Conservation (phyloP, 2,329 filamentous ascomycete species). For the Pseudogymnoascus sp. region DNA sequence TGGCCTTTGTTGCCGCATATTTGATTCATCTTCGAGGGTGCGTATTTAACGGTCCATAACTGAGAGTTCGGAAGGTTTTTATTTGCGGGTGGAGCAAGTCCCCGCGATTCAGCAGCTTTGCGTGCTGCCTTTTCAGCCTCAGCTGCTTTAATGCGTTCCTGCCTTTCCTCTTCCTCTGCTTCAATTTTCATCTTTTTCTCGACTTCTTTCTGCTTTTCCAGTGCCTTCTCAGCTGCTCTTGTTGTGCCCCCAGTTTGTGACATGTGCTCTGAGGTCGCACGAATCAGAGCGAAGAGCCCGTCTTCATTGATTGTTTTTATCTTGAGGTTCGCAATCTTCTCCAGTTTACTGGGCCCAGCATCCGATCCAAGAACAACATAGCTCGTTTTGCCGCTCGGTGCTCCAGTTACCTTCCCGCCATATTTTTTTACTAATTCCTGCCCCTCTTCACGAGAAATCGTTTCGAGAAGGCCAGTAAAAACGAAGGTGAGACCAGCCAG, state of each 20-base stretch:
- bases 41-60: constrained; percentile 93
- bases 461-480: constrained; percentile 82
- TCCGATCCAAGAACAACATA: constrained; percentile 88
- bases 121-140: constrained; percentile 46
- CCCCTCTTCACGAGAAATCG: constrained; percentile 75
- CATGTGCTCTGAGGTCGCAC: constrained; percentile 43
- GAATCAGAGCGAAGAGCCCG: constrained; percentile 81
- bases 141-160: constrained; percentile 57
- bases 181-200: constrained; percentile 74
- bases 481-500: constrained; percentile 86
- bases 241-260: constrained; percentile 83
- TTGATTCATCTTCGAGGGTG: constrained; percentile 73
- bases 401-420: constrained; percentile 80
- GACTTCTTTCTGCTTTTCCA: constrained; percentile 78
- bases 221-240: constrained; percentile 77
- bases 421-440: constrained; percentile 84
- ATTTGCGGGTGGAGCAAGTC: constrained; percentile 30
- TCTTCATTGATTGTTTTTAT: constrained; percentile 94
- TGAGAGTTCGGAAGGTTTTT: constrained; percentile 46
- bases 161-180: constrained; percentile 76
- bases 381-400: constrained; percentile 86
- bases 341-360: constrained; percentile 86
- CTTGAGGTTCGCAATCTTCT: constrained; percentile 70
- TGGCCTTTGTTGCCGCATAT: constrained; percentile 91
- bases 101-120: constrained; percentile 29